Evolutionary conservation across 768 basidiomycete species (phyloP).

Genomic region (Pleurotus giganteus): DNA sequence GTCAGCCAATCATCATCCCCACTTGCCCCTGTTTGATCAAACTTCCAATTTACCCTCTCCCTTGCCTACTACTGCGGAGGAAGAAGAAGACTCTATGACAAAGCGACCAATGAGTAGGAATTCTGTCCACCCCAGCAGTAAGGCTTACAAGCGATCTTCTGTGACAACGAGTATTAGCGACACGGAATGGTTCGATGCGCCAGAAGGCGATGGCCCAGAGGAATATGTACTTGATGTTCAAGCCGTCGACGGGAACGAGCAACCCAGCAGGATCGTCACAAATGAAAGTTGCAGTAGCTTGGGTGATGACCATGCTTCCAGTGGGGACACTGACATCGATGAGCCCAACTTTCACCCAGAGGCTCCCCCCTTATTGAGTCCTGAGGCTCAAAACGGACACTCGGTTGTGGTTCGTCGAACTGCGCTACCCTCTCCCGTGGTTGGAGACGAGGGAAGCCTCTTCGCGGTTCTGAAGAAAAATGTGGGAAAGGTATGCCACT

Average conservation of each 20-base stretch:
- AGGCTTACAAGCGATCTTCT: conserved; percentile 42
- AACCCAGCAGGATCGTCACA: conserved; percentile 35
- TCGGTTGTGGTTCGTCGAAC: conserved; percentile 47
- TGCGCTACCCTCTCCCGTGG: conserved; percentile 54
- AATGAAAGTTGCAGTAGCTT: conserved; percentile 39
- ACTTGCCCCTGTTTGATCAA: conserved; percentile 24
- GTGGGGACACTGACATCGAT: conserved; percentile 53
- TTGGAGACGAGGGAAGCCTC: conserved; percentile 78
- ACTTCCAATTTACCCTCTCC: conserved; percentile 19
- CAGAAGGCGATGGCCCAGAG: conserved; percentile 59
- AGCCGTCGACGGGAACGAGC: conserved; percentile 37
- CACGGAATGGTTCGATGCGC: conserved; percentile 78
- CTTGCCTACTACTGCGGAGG: conserved; percentile 49
- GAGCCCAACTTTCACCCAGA: conserved; percentile 24
- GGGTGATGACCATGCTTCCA: conserved; percentile 41
- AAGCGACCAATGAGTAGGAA: conserved; percentile 17
- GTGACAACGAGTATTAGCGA: conserved; percentile 50
- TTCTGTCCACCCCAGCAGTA: conserved; percentile 26
- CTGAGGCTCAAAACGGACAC: conserved; percentile 1
- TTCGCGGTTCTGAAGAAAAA: conserved; percentile 86
- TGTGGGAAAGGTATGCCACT: conserved; percentile 67
- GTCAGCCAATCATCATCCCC: conserved; percentile 33
- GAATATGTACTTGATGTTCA: conserved; percentile 65
- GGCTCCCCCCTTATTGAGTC: conserved; percentile 10
- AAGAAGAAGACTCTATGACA: conserved; percentile 32